A percentile compares a stretch with the other conserved stretches of the same genome.
Evolutionary conservation across 306 rosid species (phyloP).

Genomic region (Fragaria iinumae): DNA sequence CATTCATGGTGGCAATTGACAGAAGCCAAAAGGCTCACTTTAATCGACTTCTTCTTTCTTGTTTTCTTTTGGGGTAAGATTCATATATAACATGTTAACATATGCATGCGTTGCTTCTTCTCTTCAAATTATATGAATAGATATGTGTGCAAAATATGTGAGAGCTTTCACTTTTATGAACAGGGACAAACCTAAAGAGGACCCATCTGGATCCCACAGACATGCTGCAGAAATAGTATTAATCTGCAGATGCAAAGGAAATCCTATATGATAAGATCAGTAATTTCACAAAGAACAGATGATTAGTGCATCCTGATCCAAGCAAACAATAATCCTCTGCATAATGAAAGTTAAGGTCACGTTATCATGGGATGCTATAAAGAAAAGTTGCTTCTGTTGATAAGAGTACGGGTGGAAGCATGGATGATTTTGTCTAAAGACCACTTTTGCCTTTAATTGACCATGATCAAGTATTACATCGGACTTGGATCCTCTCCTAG

Average conservation of each 20-base stretch:
- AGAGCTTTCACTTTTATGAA: background rate
- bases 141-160: background rate
- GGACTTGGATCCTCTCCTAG: background rate
- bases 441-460: background rate
- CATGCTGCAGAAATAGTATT: background rate
- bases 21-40: constrained; percentile 1
- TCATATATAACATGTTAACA: background rate
- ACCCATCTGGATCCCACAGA: constrained; percentile 11
- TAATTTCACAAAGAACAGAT: background rate
- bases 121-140: background rate
- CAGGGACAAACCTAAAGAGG: background rate
- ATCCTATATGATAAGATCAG: background rate
- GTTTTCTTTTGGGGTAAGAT: constrained; percentile 11
- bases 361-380: background rate
- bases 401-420: background rate
- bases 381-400: background rate
- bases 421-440: constrained; percentile 6
- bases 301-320: background rate
- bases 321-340: constrained; percentile 3
- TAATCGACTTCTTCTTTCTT: background rate
- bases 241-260: background rate
- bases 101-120: background rate
- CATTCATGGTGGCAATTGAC: constrained; percentile 1
- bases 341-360: background rate
- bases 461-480: background rate